Percentiles rank a stretch among this genome's conserved stretches.
phyloP scores from a whole-genome alignment of 805 yeast genomes.

The Starmera caribaea region DNA sequence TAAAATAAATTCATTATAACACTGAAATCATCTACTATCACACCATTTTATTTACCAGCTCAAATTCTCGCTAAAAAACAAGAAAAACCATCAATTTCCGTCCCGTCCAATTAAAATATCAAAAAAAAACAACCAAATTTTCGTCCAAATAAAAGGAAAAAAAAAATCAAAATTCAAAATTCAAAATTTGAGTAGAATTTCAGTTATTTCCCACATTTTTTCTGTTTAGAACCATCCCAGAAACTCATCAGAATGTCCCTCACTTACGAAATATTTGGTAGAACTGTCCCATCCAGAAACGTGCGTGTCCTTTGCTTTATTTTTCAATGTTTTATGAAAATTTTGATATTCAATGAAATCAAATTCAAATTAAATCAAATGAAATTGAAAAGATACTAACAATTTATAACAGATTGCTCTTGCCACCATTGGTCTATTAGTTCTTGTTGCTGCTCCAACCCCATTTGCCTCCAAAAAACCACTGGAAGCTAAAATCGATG shows the following conservation, averaged over 20 bases:
- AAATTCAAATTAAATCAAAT: too few species aligned
- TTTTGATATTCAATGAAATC: neutral
- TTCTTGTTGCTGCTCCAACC: constrained; percentile 56
- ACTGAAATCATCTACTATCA: neutral
- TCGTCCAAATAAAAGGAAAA: too few species aligned
- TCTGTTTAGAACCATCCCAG: too few species aligned
- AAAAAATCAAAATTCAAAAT: too few species aligned
- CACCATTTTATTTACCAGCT: too few species aligned
- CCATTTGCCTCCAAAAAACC: constrained; percentile 33
- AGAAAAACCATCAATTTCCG: too few species aligned
- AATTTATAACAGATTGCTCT: constrained; percentile 67
- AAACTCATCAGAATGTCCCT: constrained; percentile 53
- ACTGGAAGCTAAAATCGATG: constrained; percentile 56
- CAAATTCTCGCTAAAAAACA: too few species aligned
- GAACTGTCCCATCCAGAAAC: constrained; percentile 73
- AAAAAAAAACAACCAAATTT: neutral
- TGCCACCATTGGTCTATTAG: constrained; percentile 68
- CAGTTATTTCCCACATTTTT: too few species aligned
- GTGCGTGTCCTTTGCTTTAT: constrained; percentile 26
- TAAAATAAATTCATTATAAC: constrained; percentile 1
- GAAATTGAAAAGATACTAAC: constrained; percentile 7
- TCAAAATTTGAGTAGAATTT: too few species aligned
- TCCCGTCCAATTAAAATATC: neutral
- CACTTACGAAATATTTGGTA: constrained; percentile 80
- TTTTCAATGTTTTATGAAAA: neutral